Conservation (phyloP, 805 yeast genomes). For the Saccharomycopsis oosterbeekiorum region DNA sequence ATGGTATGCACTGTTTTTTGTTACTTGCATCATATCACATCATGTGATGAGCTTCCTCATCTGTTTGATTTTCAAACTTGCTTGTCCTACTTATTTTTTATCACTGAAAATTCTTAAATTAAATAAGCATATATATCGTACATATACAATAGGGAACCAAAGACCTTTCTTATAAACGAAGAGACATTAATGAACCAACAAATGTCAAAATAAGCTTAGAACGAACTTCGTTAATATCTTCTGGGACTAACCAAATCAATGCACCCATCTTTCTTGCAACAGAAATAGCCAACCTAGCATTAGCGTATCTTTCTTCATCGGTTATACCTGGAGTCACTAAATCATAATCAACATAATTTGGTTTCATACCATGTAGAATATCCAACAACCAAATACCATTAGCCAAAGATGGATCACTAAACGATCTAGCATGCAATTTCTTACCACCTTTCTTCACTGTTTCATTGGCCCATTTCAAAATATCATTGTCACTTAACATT, state of each 20-base stretch:
- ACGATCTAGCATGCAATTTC: constrained; percentile 59
- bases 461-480: constrained; percentile 87
- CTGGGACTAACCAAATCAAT: constrained; percentile 98
- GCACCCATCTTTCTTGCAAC: constrained; percentile 98
- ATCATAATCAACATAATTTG: constrained; percentile 95
- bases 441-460: constrained; percentile 83
- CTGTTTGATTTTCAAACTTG: too few relatives aligned
- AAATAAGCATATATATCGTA: neutral
- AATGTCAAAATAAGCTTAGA: constrained; percentile 87
- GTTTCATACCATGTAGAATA: constrained; percentile 85
- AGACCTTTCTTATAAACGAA: constrained; percentile 21
- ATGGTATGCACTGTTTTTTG: too few relatives aligned
- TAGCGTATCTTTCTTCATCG: constrained; percentile 83
- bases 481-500: constrained; percentile 75
- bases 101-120: too few relatives aligned
- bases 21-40: too few relatives aligned
- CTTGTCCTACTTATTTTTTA: too few relatives aligned
- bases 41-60: too few relatives aligned
- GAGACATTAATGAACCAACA: constrained; percentile 89
- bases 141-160: neutral
- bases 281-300: constrained; percentile 94
- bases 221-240: constrained; percentile 94
- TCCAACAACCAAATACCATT: constrained; percentile 79
- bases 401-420: constrained; percentile 71
- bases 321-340: constrained; percentile 71